Evolutionary conservation across 1,139 yeast genomes (phyloP).

Genomic region (Yamadazyma atlantica): DNA sequence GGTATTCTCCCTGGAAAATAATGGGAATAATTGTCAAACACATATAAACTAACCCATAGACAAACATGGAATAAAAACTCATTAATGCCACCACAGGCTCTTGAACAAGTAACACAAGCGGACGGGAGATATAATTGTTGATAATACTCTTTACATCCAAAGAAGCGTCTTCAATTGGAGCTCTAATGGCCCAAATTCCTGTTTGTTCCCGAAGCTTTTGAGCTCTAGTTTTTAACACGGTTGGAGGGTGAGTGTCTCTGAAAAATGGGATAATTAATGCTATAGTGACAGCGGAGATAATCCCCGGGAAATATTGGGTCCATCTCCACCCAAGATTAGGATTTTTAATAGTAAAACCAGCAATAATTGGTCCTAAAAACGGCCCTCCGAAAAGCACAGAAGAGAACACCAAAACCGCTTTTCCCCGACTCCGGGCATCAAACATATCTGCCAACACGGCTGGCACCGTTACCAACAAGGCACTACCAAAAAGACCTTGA

Average conservation of each 20-base stretch:
- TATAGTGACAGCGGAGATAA: slow-evolving; percentile 40
- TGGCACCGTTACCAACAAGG: slow-evolving; percentile 45
- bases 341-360: slow-evolving; percentile 36
- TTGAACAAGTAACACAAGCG: slow-evolving; percentile 61
- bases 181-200: slow-evolving; percentile 77
- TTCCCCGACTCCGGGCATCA: slow-evolving; percentile 33
- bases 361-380: slow-evolving; percentile 44
- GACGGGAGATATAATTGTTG: slow-evolving; percentile 70
- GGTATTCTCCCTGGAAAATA: slow-evolving; percentile 63
- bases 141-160: slow-evolving; percentile 63
- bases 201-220: slow-evolving; percentile 55
- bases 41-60: slow-evolving; percentile 79
- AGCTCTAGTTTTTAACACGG: slow-evolving; percentile 61
- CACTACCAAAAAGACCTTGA: slow-evolving; percentile 42
- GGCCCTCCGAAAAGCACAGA: slow-evolving; percentile 46
- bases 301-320: slow-evolving; percentile 55
- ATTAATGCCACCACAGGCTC: slow-evolving; percentile 75
- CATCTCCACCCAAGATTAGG: slow-evolving; percentile 54
- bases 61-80: slow-evolving; percentile 76
- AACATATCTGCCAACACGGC: slow-evolving; percentile 45
- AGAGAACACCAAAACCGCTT: slow-evolving; percentile 34
- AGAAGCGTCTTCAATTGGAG: slow-evolving; percentile 75
- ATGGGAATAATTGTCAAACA: slow-evolving; percentile 79
- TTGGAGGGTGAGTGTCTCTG: slow-evolving; percentile 51
- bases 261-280: slow-evolving; percentile 30